Evolutionary conservation across 2,329 filamentous ascomycete species (phyloP), one percentile per base, ranked within the genome.

Genomic region (Metarhizium guizhouense): DNA sequence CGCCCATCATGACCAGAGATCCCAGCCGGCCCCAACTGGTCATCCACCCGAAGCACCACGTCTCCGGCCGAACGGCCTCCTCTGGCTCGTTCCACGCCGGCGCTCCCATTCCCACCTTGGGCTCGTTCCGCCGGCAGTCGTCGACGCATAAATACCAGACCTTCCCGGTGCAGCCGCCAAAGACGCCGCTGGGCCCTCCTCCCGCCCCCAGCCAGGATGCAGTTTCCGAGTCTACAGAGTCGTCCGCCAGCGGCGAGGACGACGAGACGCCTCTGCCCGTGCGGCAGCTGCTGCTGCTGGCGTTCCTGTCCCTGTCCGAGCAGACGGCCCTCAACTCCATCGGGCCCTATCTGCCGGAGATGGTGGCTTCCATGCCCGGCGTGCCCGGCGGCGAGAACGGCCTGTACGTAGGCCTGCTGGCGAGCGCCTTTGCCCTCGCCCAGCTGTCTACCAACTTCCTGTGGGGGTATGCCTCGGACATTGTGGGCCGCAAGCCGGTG

Each of bases 281-380:
- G 61, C 84, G 79, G 62, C 94, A 97, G 74, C 85, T 99, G 58
- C 80, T 85, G 5, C 82, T 97, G 13, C 76, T 99, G 38, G 93
- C 93, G 1, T 75, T 96, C 61, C 88, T 99, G 58, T 92, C 92
- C 6, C 79, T 99, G 25, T 88, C 89, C 54, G 94, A 99, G 69
- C 94, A 99, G 76, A 97, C 93, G 0, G 94, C 94, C 0, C 81
- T 99, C 67, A 99, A 99, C 71, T 96, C 91, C 25, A 96, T 99
- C 65, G 88, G 87, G 11, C 94, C 94, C 1, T 99, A 99, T 70
- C 82, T 99, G 2, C 94, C 94, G 0, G 83, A 91, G 63, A 97
- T 99, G 93, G 86, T 92, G 1, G 82, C 84, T 25, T 85, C 84
- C 1, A 97, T 97, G 68, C 88, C 90, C 1, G 89, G 89, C 59